Evolutionary conservation across 306 rosid species (phyloP).

Genomic region (Casuarina equisetifolia): DNA sequence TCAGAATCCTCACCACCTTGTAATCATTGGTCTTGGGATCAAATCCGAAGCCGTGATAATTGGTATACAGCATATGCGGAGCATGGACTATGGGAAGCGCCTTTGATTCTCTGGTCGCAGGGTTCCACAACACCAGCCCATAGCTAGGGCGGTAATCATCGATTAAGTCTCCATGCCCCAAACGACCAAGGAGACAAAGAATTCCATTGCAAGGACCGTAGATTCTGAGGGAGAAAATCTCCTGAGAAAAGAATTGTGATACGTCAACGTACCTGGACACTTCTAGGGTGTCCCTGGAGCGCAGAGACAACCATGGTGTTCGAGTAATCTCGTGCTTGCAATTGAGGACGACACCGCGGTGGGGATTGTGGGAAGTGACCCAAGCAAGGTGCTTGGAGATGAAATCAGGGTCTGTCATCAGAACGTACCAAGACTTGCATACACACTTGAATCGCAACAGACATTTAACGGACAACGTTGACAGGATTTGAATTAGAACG

Average conservation of each 20-base stretch:
- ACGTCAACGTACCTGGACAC: background rate
- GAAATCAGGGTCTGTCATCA: too few relatives aligned
- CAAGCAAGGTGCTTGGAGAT: too few relatives aligned
- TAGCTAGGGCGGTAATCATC: background rate
- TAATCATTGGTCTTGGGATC: background rate
- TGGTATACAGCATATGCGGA: background rate
- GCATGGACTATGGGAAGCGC: background rate
- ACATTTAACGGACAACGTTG: too few relatives aligned
- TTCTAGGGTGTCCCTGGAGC: too few relatives aligned
- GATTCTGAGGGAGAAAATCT: background rate
- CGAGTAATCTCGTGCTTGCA: background rate
- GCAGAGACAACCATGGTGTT: too few relatives aligned
- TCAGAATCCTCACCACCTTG: slow-evolving; percentile 1
- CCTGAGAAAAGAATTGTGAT: background rate
- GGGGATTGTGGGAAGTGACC: too few relatives aligned
- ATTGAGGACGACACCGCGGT: too few relatives aligned
- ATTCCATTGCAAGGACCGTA: slow-evolving; percentile 8
- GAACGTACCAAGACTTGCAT: too few relatives aligned
- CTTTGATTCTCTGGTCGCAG: slow-evolving; percentile 6
- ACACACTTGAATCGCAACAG: too few relatives aligned
- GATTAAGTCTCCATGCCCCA: background rate
- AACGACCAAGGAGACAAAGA: background rate
- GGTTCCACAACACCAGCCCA: slow-evolving; percentile 1
- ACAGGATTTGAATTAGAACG: too few relatives aligned
- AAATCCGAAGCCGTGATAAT: background rate